These are phyloP conservation scores for Plenodomus biglobosus DNA, from an alignment of 2,329 filamentous ascomycete species.

Conservation along the genomic window DNA sequence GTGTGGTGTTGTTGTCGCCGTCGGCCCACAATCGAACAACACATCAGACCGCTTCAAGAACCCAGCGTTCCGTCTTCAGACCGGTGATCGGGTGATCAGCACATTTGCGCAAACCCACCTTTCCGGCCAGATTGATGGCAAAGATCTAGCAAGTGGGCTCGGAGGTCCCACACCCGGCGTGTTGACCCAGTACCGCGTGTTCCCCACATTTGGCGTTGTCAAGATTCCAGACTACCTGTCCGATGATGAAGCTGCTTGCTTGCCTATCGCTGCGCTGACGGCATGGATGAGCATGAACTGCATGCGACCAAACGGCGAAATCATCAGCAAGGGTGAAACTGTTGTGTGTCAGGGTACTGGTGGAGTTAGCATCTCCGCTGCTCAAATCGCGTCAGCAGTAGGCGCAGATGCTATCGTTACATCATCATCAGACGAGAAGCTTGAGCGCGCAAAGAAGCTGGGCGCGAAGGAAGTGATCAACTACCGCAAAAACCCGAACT, in stretches of 20 bases:
- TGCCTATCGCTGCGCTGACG: slow-evolving; percentile 64
- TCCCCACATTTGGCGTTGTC: slow-evolving; percentile 59
- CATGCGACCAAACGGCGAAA: slow-evolving; percentile 57
- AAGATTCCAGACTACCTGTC: slow-evolving; percentile 58
- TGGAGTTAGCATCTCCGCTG: slow-evolving; percentile 47
- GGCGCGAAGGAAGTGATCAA: slow-evolving; percentile 64
- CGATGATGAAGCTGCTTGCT: slow-evolving; percentile 61
- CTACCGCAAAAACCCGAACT: slow-evolving; percentile 60
- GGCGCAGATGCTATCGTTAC: slow-evolving; percentile 58
- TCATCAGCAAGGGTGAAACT: slow-evolving; percentile 46
- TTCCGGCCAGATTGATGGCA: slow-evolving; percentile 60
- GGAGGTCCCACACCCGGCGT: slow-evolving; percentile 63
- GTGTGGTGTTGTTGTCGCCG: slow-evolving; percentile 61
- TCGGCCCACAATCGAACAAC: slow-evolving; percentile 47
- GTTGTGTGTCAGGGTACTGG: slow-evolving; percentile 50
- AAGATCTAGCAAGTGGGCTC: slow-evolving; percentile 59
- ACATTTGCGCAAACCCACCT: slow-evolving; percentile 63
- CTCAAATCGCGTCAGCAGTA: slow-evolving; percentile 47
- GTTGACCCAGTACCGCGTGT: slow-evolving; percentile 62
- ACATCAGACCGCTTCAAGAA: slow-evolving; percentile 51
- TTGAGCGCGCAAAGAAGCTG: slow-evolving; percentile 54
- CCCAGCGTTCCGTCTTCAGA: slow-evolving; percentile 31
- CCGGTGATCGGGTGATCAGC: slow-evolving; percentile 66
- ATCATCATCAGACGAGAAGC: slow-evolving; percentile 59
- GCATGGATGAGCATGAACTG: slow-evolving; percentile 68